Percentiles rank a stretch among this genome's conserved stretches.
Conservation (phyloP, 164 flowering plant genomes). For the Paratinospora sagittata region DNA sequence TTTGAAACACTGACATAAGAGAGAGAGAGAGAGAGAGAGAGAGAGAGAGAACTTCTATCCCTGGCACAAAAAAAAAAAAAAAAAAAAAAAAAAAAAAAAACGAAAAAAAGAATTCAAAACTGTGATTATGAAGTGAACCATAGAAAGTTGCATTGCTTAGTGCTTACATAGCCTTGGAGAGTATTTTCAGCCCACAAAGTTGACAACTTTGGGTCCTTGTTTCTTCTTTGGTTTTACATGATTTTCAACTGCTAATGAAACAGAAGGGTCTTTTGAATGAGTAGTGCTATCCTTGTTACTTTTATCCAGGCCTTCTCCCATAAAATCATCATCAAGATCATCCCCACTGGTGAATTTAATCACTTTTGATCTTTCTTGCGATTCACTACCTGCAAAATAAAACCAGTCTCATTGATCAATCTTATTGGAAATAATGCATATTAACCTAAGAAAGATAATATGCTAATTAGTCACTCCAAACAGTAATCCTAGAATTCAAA, state of each 20-base stretch:
- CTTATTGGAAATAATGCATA: background rate
- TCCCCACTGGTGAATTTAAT: constrained; percentile 67
- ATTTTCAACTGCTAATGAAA: constrained; percentile 9
- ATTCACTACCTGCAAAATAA: constrained; percentile 27
- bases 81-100: no score
- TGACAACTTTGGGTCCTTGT: constrained; percentile 67
- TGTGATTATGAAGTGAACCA: no score
- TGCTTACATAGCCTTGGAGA: background rate
- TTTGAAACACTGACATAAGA: no score
- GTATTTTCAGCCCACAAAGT: constrained; percentile 47
- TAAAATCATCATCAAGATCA: constrained; percentile 82
- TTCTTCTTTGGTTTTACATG: constrained; percentile 48
- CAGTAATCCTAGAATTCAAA: background rate
- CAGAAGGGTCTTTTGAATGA: constrained; percentile 9
- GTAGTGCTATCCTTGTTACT: constrained; percentile 17
- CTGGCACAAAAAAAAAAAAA: no score
- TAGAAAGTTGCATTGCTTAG: background rate
- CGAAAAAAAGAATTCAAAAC: no score
- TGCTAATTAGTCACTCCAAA: constrained; percentile 4
- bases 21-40: no score
- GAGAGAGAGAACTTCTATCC: no score
- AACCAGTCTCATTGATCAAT: background rate
- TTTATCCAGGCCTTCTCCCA: constrained; percentile 20
- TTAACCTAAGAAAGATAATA: background rate
- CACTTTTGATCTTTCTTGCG: constrained; percentile 36